Evolutionary conservation across 2,329 filamentous ascomycete genomes (phyloP), one percentile per base, ranked within the genome.

Genomic region (Paecilomyces dactylethromorphus): DNA sequence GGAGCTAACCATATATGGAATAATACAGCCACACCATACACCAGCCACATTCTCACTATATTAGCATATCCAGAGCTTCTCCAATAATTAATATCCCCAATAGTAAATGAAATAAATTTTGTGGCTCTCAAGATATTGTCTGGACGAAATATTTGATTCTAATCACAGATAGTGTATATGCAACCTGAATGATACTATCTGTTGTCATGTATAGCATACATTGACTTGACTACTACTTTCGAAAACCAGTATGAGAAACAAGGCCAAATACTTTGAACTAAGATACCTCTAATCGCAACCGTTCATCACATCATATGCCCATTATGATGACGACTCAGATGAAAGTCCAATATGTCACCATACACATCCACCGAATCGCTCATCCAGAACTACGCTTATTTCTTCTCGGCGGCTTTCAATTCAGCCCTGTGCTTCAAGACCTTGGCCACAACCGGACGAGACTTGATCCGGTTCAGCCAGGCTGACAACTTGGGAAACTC

Each of bases 381-480:
- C 35, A 18, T 45, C 35, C 15, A 8, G 6, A 45, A 15, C n/a
- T 8, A 45, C 13, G 15, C 15, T 15, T 45, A 45, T 45, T 45
- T 45, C 24, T 24, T 24, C 18, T 24, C 21, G 26, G 50, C 50
- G 21, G 50, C 50, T 10, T 26, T 52, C 50, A n/a, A n/a, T 4
- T 52, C 50, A 52, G 18, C 18, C 50, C 62, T 62, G 5, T 60
- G 59, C 53, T 68, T 62, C 24, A 68, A 11, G 5, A 58, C 29
- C 58, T 69, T 67, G 2, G 60, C 61, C 54, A 72, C 60, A 33
- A 69, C 63, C 7, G 70, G 66, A 24, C 66, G 65, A 18, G 65
- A 64, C 56, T 68, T 61, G 15, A 71, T 54, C 24, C 65, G 65
- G 11, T 68, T 62, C 61, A 73, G 60, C 71, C 72, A 74, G 15